Evolutionary conservation across 352 stramenopile species (phyloP), one percentile per base, ranked within the genome.

Genomic region (Phytopythium kandeliae): DNA sequence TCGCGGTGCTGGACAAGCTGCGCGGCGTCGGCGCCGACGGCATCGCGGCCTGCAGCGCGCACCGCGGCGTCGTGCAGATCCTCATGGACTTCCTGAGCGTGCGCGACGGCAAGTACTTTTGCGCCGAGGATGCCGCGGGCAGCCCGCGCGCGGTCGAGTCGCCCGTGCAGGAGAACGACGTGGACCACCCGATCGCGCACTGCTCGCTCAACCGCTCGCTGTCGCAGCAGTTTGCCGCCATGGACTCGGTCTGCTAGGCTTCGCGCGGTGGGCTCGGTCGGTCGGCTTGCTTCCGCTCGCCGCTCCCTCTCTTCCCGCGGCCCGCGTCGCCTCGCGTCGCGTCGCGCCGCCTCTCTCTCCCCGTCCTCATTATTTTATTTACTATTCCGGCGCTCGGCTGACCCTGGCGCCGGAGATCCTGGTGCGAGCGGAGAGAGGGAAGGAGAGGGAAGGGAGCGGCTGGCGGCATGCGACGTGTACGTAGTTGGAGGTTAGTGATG

Each of bases 41-140:
- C 17, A 78, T 90, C 47, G 64, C 74, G 30, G 55, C 70, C 34
- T 92, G 81, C 66, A 74, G 71, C 49, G 57, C 41, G 33, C 81
- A 90, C 67, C 72, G 80, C 58, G 81, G 81, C 50, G 69, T 89
- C 33, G 80, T 92, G 55, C 75, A 85, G 55, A 89, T 92, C 53
- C 69, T 92, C 49, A 92, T 86, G 69, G 76, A 90, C 31, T 92
- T 92, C 37, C 59, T 92, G n/a, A 78, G 79, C 43, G 70, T 92
- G 58, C 77, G 76, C 63, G 52, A 86, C 47, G 70, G 77, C 66
- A 76, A 74, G 58, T 89, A 86, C 66, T 90, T 92, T 53, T 89
- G 76, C 42, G 66, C 80, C n/a, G n/a, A n/a, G n/a, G n/a, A n/a
- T n/a, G n/a, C n/a, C n/a, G n/a, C n/a, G n/a, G n/a, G n/a, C n/a